Evolutionary conservation across 2,329 filamentous ascomycete genomes (phyloP), one percentile per base, ranked within the genome.

Genomic region (Aspergillus flavus): DNA sequence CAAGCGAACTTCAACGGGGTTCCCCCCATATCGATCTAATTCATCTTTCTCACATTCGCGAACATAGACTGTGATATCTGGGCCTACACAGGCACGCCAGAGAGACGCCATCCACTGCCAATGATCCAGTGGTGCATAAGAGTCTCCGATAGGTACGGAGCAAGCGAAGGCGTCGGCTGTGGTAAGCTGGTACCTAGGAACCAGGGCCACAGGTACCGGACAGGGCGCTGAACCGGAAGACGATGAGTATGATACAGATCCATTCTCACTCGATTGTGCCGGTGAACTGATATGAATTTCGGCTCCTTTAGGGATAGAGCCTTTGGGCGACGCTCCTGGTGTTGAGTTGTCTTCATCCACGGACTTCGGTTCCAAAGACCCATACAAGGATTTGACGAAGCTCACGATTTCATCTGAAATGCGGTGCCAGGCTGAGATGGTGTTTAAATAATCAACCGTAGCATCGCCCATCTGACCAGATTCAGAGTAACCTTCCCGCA

Each of bases 31-130:
- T 9, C 74, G 76, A 6, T 76, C 76, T 48, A 82, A 61, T 57
- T 83, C 76, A 23, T 77, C 78, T 50, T 76, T 74, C 21, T 76
- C 73, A 55, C 76, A 76, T 43, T 81, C 78, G 6, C 77, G 76
- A 54, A 83, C 76, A 58, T 80, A 80, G 14, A 83, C 75, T 0
- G 80, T 82, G 58, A 82, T 77, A 64, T 98, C 94, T 0, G 94
- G 88, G 0, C 91, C 92, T 1, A 94, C 85, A 59, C 92, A 91
- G 11, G 93, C 92, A 11, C 94, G 89, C 94, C 94, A 98, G 26
- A 97, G 85, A 50, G 91, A 94, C 41, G 94, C 94, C 83, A 95
- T 93, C 94, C 94, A 98, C 77, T 96, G 91, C 93, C 94, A 98
- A 79, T 98, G 94, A 71, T 96, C 93, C n/a, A 91, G 85, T 0